Conservation (phyloP, 2,329 filamentous ascomycete genomes). For the Biscogniauxia mediterranea region DNA sequence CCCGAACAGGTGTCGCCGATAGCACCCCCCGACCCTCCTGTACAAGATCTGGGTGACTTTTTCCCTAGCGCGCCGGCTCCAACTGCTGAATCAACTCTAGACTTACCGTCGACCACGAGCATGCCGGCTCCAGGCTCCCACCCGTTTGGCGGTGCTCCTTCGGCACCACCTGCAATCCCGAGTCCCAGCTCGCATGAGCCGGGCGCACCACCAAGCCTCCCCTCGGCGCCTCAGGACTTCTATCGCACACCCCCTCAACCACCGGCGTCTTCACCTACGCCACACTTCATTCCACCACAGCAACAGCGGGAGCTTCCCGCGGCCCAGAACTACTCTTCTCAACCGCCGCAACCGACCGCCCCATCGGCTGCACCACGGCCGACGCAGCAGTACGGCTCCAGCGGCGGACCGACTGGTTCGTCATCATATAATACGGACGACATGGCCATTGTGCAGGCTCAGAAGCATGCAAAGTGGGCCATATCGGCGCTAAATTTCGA, state of each 20-base stretch:
- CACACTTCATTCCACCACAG: slow-evolving; percentile 22
- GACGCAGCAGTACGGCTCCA: slow-evolving; percentile 24
- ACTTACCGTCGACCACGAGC: slow-evolving; percentile 30
- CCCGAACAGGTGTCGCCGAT: slow-evolving; percentile 35
- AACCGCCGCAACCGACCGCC: slow-evolving; percentile 22
- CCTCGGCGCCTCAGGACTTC: slow-evolving; percentile 34
- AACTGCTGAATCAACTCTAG: slow-evolving; percentile 21
- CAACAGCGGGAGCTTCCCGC: slow-evolving; percentile 26
- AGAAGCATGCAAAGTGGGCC: slow-evolving; percentile 96
- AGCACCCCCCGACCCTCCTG: slow-evolving; percentile 27
- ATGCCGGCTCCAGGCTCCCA: slow-evolving; percentile 30
- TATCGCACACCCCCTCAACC: slow-evolving; percentile 34
- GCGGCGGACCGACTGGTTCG: slow-evolving; percentile 21
- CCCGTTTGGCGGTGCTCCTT: slow-evolving; percentile 13
- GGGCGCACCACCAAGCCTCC: slow-evolving; percentile 24
- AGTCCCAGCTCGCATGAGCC: slow-evolving; percentile 25
- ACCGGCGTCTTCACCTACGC: slow-evolving; percentile 22
- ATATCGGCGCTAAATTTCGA: slow-evolving; percentile 97
- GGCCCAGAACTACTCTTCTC: slow-evolving; percentile 22
- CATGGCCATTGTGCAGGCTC: slow-evolving; percentile 69
- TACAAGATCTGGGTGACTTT: slow-evolving; percentile 28
- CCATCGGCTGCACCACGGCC: slow-evolving; percentile 21
- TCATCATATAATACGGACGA: slow-evolving; percentile 60
- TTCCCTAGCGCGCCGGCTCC: slow-evolving; percentile 24
- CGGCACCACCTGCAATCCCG: slow-evolving; percentile 25